Conservation (phyloP, 495 filamentous ascomycete genomes). For the Gamarada debralockiae region DNA sequence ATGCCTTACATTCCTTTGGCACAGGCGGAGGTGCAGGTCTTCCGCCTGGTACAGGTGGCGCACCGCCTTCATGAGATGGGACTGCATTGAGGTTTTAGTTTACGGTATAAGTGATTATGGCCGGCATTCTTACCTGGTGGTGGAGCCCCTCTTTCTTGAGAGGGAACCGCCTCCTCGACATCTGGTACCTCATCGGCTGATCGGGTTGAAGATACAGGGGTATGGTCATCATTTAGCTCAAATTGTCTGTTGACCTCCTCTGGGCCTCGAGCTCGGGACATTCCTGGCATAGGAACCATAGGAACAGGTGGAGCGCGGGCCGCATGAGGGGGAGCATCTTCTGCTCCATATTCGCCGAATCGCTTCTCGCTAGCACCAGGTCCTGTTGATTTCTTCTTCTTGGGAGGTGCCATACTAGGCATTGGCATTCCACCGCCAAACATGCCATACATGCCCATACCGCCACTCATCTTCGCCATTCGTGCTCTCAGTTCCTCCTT, state of each 20-base stretch:
- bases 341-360: conserved; percentile 37
- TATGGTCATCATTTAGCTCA: conserved; percentile 25
- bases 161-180: conserved; percentile 58
- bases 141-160: conserved; percentile 42
- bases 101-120: background rate
- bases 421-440: conserved; percentile 69
- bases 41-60: conserved; percentile 59
- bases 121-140: conserved; percentile 27
- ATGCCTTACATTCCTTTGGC: conserved; percentile 65
- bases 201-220: conserved; percentile 29
- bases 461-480: conserved; percentile 98
- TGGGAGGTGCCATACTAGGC: conserved; percentile 35
- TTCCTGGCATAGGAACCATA: conserved; percentile 60
- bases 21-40: conserved; percentile 67
- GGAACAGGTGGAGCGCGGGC: conserved; percentile 65
- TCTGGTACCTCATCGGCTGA: conserved; percentile 52
- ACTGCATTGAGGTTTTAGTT: conserved; percentile 28
- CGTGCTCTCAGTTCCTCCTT: conserved; percentile 86
- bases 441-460: conserved; percentile 96
- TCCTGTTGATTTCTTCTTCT: conserved; percentile 59
- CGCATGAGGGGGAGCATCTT: conserved; percentile 38
- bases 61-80: conserved; percentile 33
- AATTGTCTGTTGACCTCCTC: conserved; percentile 24
- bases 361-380: conserved; percentile 31
- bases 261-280: conserved; percentile 49